These are phyloP conservation scores for Phytophthora pluvialis DNA, from an alignment of 352 stramenopile genomes.

Conservation along the genomic window DNA sequence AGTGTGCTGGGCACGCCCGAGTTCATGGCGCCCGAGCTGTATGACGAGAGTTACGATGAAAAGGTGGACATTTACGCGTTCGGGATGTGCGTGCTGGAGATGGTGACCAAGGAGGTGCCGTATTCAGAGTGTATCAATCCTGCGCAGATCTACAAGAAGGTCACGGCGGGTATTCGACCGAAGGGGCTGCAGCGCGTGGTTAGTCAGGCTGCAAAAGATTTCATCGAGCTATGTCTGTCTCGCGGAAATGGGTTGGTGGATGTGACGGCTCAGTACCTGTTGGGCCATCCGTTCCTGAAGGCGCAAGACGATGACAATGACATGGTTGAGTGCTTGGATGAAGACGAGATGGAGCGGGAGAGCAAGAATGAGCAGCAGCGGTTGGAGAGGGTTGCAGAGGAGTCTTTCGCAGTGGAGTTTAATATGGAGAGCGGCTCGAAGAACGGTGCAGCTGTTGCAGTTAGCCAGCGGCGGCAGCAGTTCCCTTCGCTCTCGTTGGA, in stretches of 20 bases:
- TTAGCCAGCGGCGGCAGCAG: constrained; percentile 56
- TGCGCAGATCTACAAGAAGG: constrained; percentile 93
- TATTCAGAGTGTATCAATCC: constrained; percentile 97
- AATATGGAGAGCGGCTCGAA: constrained; percentile 84
- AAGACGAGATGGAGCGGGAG: constrained; percentile 71
- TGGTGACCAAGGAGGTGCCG: constrained; percentile 98
- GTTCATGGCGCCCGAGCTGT: constrained; percentile 99
- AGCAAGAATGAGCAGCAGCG: constrained; percentile 55
- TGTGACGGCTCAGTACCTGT: constrained; percentile 81
- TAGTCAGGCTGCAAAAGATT: constrained; percentile 75
- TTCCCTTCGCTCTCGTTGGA: constrained; percentile 65
- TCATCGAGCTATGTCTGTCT: constrained; percentile 86
- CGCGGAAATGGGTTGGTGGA: constrained; percentile 82
- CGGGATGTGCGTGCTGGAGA: constrained; percentile 99
- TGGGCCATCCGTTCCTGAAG: constrained; percentile 81
- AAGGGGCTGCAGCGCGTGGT: constrained; percentile 76
- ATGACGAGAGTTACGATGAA: constrained; percentile 98
- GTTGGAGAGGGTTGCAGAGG: constrained; percentile 58
- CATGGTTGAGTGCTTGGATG: constrained; percentile 75
- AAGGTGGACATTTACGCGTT: constrained; percentile 99
- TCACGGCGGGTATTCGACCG: constrained; percentile 84
- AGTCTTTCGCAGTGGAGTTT: constrained; percentile 69
- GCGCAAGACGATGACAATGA: constrained; percentile 79
- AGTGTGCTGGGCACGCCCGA: constrained; percentile 98
- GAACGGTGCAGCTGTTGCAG: constrained; percentile 23